phyloP scores from a whole-genome alignment of 441 rosid genomes.

The Mallotus repandus region DNA sequence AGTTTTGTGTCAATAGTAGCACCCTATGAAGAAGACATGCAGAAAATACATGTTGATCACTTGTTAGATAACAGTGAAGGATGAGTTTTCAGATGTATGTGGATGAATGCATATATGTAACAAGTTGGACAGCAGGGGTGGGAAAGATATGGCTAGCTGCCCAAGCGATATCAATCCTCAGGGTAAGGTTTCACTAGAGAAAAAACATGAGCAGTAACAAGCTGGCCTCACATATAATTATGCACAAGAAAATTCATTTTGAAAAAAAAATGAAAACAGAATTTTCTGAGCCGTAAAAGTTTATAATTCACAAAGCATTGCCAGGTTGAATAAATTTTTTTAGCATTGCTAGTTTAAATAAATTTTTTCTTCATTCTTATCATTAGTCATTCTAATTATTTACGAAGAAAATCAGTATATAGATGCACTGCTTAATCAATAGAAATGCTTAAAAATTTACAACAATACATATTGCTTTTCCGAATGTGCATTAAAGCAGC shows the following conservation, averaged over 20 bases:
- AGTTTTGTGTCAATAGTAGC: slow-evolving; percentile 56
- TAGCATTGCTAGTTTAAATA: not conserved
- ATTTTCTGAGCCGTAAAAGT: not conserved
- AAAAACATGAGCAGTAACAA: not conserved
- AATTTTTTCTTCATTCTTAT: not conserved
- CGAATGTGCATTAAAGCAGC: not conserved
- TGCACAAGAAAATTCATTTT: not conserved
- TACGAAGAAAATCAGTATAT: not conserved
- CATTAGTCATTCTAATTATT: not conserved
- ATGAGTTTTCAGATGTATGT: not conserved
- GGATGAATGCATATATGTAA: too few species aligned
- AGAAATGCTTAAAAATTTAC: not conserved
- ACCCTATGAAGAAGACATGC: slow-evolving; percentile 31
- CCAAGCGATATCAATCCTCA: too few species aligned
- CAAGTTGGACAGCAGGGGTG: too few species aligned
- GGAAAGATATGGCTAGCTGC: too few species aligned
- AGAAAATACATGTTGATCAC: not conserved
- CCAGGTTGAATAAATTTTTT: not conserved
- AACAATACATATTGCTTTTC: not conserved
- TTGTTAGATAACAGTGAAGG: not conserved
- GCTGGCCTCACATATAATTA: not conserved
- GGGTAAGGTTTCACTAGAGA: too few species aligned
- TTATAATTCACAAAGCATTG: not conserved
- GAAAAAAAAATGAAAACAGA: not conserved
- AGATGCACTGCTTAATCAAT: not conserved